Base-by-base conservation (phyloP, 2,329 filamentous ascomycete species). In the Colletotrichum sansevieriae region DNA sequence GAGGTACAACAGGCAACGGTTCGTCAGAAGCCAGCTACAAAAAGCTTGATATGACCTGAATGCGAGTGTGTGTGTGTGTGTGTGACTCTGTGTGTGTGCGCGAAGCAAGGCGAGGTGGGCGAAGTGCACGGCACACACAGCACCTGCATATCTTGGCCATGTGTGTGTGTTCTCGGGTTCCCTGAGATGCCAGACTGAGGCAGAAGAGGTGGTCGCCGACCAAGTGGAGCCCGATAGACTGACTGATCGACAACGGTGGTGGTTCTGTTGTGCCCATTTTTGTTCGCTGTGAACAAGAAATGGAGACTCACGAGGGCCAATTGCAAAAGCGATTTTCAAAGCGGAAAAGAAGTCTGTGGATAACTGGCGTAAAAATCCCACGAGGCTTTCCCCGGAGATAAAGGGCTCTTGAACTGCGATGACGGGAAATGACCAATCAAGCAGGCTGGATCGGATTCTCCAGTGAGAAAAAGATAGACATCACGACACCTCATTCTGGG, bases 41-140 rank as follows among this genome's bases (percentile, higher is more conserved):
- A 65, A 65, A 25, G 65, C 65, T 68, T 65, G 54, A 65, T 33
- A 15, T 47, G 46, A 22, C 25, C 25, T 25, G 25, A n/a, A 47
- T 8, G 18, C 33, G 29, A 33, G 10, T 12, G 25, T 44, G 22
- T 22, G 22, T 22, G 22, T 22, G 22, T 22, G 18, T 18, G 10
- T 12, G 25, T 44, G n/a, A n/a, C n/a, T n/a, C n/a, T n/a, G 22
- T 22, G 22, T 22, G 22, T 22, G 22, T 22, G 18, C 20, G 33
- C 18, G 43, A 18, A 11, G 39, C 59, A 44, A 8, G 29, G 11
- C 39, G 25, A 25, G 4, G 25, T 25, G 4, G 25, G 25, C 4
- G 25, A 25, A 22, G 22, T 4, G 22, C 22, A 22, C 22, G 22
- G 22, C 25, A 25, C 4, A 44, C 41, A 44, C 41, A 52, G 49